A percentile compares a stretch with the other conserved stretches of the same genome.
phyloP scores from a whole-genome alignment of 345 rosid species.

The Arabidopsis thaliana region DNA sequence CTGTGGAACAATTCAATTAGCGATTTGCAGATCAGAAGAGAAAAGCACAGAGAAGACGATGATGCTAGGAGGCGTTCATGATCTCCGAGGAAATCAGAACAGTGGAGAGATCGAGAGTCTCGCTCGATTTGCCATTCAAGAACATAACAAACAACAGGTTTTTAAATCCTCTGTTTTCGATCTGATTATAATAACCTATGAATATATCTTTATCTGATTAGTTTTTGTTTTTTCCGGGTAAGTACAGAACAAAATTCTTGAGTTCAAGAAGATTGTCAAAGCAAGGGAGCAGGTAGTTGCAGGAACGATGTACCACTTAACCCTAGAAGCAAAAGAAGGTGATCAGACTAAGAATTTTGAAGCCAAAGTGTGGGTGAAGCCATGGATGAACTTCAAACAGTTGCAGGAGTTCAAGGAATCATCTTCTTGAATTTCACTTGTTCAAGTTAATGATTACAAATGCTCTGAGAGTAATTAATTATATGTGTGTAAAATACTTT shows the following conservation, averaged over 20 bases:
- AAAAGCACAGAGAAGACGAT: conserved; percentile 37
- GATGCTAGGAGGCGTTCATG: conserved; percentile 54
- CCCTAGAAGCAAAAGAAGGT: conserved; percentile 68
- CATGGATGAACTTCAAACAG: conserved; percentile 82
- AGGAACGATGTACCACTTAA: conserved; percentile 70
- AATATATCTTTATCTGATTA: conserved; percentile 13
- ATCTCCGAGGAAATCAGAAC: conserved; percentile 49
- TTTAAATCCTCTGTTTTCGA: conserved; percentile 15
- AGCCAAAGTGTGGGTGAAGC: conserved; percentile 89
- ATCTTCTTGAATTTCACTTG: conserved; percentile 13
- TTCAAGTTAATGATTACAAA: background rate
- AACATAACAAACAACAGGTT: conserved; percentile 65
- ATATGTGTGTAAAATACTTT: conserved; percentile 1
- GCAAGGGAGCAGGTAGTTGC: conserved; percentile 82
- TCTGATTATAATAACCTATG: conserved; percentile 2
- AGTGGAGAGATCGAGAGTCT: conserved; percentile 59
- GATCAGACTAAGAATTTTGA: conserved; percentile 67
- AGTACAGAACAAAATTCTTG: conserved; percentile 49
- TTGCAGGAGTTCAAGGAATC: conserved; percentile 69
- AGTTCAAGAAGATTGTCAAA: conserved; percentile 66
- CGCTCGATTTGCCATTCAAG: conserved; percentile 67
- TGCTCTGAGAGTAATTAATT: background rate
- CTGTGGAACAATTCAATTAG: conserved; percentile 33
- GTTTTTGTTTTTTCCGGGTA: background rate
- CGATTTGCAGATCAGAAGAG: conserved; percentile 23